Conservation (phyloP, 169 alveolate genomes). For the Eimeria tenella region DNA sequence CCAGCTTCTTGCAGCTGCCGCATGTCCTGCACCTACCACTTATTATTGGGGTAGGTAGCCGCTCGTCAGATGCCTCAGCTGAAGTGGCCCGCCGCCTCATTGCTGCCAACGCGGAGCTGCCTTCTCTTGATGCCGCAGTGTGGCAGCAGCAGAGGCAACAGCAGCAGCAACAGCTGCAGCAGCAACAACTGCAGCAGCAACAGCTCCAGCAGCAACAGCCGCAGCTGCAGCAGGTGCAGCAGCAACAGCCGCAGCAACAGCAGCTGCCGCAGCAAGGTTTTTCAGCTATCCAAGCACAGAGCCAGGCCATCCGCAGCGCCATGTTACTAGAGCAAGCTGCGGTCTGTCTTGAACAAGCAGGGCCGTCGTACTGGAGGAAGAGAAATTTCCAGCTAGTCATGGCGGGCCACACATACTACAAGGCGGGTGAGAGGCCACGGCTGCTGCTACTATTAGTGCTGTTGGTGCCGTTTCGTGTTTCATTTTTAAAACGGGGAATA, state of each 20-base stretch:
- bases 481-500: too few species aligned
- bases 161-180: not conserved
- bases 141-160: not conserved
- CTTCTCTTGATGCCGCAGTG: slow-evolving; percentile 25
- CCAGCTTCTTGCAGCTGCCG: slow-evolving; percentile 41
- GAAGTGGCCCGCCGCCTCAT: slow-evolving; percentile 66
- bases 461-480: not conserved
- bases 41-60: not conserved
- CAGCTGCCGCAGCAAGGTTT: slow-evolving; percentile 13
- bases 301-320: slow-evolving; percentile 67
- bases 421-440: slow-evolving; percentile 61
- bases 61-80: slow-evolving; percentile 28
- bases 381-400: slow-evolving; percentile 81
- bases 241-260: not conserved
- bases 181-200: not conserved
- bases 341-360: slow-evolving; percentile 61
- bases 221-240: not conserved
- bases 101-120: slow-evolving; percentile 68
- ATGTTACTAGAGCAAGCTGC: slow-evolving; percentile 77
- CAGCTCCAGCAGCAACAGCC: slow-evolving; percentile 12
- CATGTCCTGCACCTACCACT: slow-evolving; percentile 39
- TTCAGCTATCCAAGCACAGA: slow-evolving; percentile 38
- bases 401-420: slow-evolving; percentile 85
- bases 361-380: slow-evolving; percentile 68
- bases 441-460: not conserved